Conservation (phyloP, 1,139 yeast genomes). For the Magnusiomyces tetraspermus region DNA sequence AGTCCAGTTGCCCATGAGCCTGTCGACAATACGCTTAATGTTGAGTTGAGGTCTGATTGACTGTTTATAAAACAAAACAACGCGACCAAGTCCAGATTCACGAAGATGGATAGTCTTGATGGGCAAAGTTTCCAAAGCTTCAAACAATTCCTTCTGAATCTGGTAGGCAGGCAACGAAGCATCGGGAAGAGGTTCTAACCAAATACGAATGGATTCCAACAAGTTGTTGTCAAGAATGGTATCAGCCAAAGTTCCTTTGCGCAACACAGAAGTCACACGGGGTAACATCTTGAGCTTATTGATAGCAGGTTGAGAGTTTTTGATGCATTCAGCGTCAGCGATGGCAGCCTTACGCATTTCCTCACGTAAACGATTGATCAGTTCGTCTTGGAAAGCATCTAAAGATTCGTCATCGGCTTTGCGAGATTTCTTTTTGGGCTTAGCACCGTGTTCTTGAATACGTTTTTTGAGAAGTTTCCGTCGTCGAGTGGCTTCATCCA, state of each 20-base stretch:
- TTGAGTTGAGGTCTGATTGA: conserved; percentile 81
- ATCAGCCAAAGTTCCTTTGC: conserved; percentile 76
- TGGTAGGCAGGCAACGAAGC: conserved; percentile 95
- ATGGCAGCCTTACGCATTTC: conserved; percentile 92
- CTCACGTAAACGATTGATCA: conserved; percentile 69
- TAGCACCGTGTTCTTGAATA: conserved; percentile 67
- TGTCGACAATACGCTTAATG: conserved; percentile 81
- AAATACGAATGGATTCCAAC: conserved; percentile 84
- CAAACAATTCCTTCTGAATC: conserved; percentile 80
- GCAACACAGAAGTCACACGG: conserved; percentile 64
- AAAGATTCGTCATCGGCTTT: conserved; percentile 81
- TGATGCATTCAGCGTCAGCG: conserved; percentile 74
- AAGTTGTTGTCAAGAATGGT: conserved; percentile 90
- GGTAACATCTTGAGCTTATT: conserved; percentile 76
- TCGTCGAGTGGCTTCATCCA: conserved; percentile 42
- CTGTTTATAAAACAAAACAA: conserved; percentile 86
- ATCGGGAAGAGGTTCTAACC: conserved; percentile 98
- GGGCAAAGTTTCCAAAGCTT: conserved; percentile 67
- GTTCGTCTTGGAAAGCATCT: conserved; percentile 91
- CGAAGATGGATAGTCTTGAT: conserved; percentile 91
- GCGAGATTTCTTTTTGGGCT: conserved; percentile 37
- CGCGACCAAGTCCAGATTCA: conserved; percentile 91
- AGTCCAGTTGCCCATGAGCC: conserved; percentile 93
- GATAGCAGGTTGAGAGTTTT: conserved; percentile 62
- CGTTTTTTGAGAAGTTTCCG: conserved; percentile 74